Evolutionary conservation across 441 rosid species (phyloP).

Genomic region (Adansonia gregorii): DNA sequence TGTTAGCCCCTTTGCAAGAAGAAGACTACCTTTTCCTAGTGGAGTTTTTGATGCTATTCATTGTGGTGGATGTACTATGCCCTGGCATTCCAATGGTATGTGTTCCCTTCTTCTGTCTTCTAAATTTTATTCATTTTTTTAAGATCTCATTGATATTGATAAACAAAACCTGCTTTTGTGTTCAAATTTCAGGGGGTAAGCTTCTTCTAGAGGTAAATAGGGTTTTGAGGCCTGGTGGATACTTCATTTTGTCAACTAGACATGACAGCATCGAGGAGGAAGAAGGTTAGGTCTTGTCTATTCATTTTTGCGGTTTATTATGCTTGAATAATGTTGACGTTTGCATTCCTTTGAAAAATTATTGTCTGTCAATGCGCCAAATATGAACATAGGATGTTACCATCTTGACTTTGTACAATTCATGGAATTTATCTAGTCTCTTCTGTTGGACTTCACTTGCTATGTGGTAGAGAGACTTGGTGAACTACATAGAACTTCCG

Average conservation of each 20-base stretch:
- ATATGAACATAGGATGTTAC: not conserved
- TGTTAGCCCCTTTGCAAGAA: constrained; percentile 66
- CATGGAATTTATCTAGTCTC: not conserved
- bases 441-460: constrained; percentile 10
- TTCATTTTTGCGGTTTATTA: not conserved
- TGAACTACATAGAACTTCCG: not conserved
- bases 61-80: constrained; percentile 73
- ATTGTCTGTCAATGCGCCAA: not conserved
- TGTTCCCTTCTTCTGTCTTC: constrained; percentile 22
- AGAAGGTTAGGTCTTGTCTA: constrained; percentile 59
- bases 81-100: constrained; percentile 85
- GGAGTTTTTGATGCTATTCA: constrained; percentile 88
- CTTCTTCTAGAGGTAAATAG: constrained; percentile 93
- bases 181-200: constrained; percentile 58
- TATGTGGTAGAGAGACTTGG: constrained; percentile 11
- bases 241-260: constrained; percentile 78
- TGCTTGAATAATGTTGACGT: constrained; percentile 14
- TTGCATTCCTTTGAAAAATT: constrained; percentile 14
- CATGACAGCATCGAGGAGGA: constrained; percentile 75
- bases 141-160: constrained; percentile 20
- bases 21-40: constrained; percentile 92
- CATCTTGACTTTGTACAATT: constrained; percentile 2
- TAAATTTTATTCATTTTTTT: not conserved
- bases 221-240: constrained; percentile 85
- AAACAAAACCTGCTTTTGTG: constrained; percentile 5